phyloP scores from a whole-genome alignment of 2,329 filamentous ascomycete genomes.

The Colletotrichum destructivum region DNA sequence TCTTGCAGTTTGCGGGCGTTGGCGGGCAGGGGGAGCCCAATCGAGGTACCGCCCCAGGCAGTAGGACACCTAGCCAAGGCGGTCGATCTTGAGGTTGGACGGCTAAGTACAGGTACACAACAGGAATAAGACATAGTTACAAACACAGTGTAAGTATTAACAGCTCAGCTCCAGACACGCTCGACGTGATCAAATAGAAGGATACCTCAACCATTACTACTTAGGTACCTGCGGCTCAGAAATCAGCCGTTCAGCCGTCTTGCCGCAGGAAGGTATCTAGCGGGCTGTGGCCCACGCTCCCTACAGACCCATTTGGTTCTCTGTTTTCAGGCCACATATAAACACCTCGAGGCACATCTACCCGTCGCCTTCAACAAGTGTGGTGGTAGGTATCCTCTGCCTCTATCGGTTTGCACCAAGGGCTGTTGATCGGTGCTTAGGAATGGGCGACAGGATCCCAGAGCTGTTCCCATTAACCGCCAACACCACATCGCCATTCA shows the following conservation, averaged over 20 bases:
- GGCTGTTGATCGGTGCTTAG: background rate
- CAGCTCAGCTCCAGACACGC: too few relatives aligned
- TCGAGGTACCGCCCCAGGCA: background rate
- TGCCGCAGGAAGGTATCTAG: background rate
- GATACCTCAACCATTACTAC: too few relatives aligned
- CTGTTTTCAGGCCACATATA: background rate
- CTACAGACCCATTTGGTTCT: background rate
- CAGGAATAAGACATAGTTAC: too few relatives aligned
- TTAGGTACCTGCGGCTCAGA: background rate
- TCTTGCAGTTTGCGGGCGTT: constrained; percentile 3
- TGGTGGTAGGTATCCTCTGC: background rate
- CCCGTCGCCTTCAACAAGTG: background rate
- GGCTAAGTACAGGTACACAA: too few relatives aligned
- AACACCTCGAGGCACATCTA: background rate
- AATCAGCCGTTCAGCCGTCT: background rate
- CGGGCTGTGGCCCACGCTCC: background rate
- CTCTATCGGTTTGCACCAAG: background rate
- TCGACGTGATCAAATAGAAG: too few relatives aligned
- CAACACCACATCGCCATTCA: background rate
- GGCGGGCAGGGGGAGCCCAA: background rate
- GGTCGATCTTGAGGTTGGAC: too few relatives aligned
- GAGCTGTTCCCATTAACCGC: background rate
- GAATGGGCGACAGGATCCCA: background rate
- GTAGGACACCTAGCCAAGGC: background rate
- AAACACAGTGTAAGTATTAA: too few relatives aligned